Evolutionary conservation across 306 rosid species (phyloP).

Genomic region (Lathyrus tuberosus): DNA sequence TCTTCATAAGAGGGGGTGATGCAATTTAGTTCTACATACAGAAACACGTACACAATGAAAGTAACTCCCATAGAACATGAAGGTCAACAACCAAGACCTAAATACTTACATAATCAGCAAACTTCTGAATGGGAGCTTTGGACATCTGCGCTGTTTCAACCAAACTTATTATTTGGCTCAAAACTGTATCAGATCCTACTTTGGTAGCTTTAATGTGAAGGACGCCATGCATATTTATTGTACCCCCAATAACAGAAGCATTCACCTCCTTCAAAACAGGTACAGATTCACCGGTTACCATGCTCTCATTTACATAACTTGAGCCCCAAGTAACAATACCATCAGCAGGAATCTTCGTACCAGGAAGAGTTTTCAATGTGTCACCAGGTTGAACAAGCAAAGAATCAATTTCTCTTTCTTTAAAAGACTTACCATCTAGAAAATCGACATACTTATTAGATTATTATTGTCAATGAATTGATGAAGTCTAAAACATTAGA

Average conservation of each 20-base stretch:
- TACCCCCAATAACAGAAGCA: constrained; percentile 81
- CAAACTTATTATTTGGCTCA: constrained; percentile 91
- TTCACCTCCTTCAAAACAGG: constrained; percentile 75
- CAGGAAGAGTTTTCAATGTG: constrained; percentile 85
- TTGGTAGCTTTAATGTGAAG: constrained; percentile 77
- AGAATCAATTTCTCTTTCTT: constrained; percentile 84
- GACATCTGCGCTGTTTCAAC: constrained; percentile 98
- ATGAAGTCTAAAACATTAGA: constrained; percentile 8
- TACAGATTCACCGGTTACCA: constrained; percentile 93
- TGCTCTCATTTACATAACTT: constrained; percentile 89
- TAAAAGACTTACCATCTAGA: constrained; percentile 64
- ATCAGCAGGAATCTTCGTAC: constrained; percentile 90
- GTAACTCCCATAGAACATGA: not conserved
- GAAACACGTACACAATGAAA: not conserved
- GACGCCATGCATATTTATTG: constrained; percentile 80
- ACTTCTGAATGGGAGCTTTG: constrained; percentile 97
- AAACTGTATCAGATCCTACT: constrained; percentile 86
- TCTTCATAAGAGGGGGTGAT: not conserved
- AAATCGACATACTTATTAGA: not conserved
- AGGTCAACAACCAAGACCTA: constrained; percentile 27
- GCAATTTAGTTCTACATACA: not conserved
- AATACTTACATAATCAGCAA: constrained; percentile 92
- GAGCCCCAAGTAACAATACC: constrained; percentile 88
- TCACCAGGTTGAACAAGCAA: constrained; percentile 88
- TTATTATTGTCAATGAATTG: not conserved